Percentiles rank a stretch among this genome's conserved stretches.
These are phyloP conservation scores for Ceratobasidium sp. DNA, from an alignment of 1,284 basidiomycete genomes.

Conservation along the genomic window DNA sequence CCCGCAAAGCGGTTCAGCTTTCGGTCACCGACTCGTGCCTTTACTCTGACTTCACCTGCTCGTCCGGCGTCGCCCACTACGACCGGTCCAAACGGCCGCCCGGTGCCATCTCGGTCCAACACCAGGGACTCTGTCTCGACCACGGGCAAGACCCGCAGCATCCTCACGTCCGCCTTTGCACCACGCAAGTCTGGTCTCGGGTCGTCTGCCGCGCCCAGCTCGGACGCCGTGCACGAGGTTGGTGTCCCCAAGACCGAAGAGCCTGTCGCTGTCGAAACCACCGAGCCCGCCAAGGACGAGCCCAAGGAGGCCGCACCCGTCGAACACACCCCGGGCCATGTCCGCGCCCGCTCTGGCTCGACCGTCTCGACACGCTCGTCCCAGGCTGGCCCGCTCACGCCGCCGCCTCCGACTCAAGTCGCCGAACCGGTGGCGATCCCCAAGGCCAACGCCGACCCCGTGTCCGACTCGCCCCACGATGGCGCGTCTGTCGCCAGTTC, in stretches of 20 bases:
- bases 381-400: conserved; percentile 26
- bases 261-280: not conserved
- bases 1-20: conserved; percentile 26
- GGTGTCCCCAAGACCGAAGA: conserved; percentile 13
- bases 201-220: conserved; percentile 19
- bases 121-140: conserved; percentile 21
- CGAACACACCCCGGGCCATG: conserved; percentile 20
- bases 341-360: conserved; percentile 27
- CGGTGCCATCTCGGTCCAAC: conserved; percentile 20
- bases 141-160: conserved; percentile 16
- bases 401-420: conserved; percentile 10
- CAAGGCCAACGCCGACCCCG: conserved; percentile 35
- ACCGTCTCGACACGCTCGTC: conserved; percentile 12
- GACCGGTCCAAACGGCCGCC: conserved; percentile 11
- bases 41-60: not conserved
- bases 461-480: conserved; percentile 36
- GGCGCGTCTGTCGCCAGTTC: conserved; percentile 38
- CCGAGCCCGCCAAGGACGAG: conserved; percentile 27
- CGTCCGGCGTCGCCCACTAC: conserved; percentile 2
- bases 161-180: not conserved
- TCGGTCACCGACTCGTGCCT: conserved; percentile 20
- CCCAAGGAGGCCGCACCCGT: conserved; percentile 2
- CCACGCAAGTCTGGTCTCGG: conserved; percentile 35
- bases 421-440: conserved; percentile 22
- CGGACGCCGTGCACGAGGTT: conserved; percentile 24